Base-by-base conservation (phyloP, 2,329 filamentous ascomycete species). In the Seiridium cupressi region DNA sequence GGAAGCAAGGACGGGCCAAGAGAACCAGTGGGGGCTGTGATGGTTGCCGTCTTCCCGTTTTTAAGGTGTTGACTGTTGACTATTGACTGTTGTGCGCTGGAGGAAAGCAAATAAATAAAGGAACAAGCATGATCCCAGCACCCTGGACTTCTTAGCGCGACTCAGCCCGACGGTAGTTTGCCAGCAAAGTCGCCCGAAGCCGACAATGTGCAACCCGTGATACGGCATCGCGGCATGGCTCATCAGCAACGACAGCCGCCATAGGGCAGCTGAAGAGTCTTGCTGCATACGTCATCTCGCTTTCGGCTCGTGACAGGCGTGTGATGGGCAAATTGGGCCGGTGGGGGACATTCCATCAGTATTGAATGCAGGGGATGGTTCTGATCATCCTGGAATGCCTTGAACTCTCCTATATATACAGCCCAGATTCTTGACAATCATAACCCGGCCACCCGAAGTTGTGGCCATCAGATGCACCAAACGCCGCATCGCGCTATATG, bases 111-210 rank as follows among this genome's bases (percentile, higher is more conserved):
- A 48, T 18, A 48, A 47, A 48, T 31, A 57, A 38, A 57, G 18
- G n/a, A 10, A 51, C 54, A 57, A 38, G 54, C 54, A 57, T 57
- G 11, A 57, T 47, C 54, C 54, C 38, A 11, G 53, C 36, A 26
- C 18, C 18, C 18, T 26, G 18, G 18, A 26, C 18, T 26, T 26
- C 18, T 26, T 26, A 26, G 18, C 18, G 18, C 18, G 18, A 26
- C 18, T 26, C 18, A 26, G 18, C 18, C 18, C 18, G 18, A 26
- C 18, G 18, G 18, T 26, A 26, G 18, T 26, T 26, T 26, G 18
- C 18, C 18, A 26, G 18, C 18, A 26, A 26, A 26, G 18, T 26
- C 18, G 18, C 18, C 18, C 18, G 18, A 26, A 26, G 18, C 18
- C 18, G 18, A 26, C 18, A 26, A 26, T 26, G 18, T 26, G 18